Evolutionary conservation across 2,329 filamentous ascomycete genomes (phyloP), one percentile per base, ranked within the genome.

Genomic region (Stachybotrys echinatus): DNA sequence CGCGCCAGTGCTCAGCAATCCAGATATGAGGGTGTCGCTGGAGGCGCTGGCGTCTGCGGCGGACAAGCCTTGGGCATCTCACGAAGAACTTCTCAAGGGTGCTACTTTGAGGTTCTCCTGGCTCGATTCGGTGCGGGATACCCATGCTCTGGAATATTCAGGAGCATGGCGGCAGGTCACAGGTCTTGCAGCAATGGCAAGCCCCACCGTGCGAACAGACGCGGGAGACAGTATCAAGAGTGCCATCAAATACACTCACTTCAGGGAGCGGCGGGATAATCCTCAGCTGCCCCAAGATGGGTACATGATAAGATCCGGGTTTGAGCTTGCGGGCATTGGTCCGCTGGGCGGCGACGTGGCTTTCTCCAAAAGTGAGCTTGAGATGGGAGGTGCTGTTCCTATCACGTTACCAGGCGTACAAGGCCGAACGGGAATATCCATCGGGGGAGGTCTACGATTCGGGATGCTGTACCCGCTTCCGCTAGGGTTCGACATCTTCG

Each of bases 201-300:
- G 89, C 20, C 86, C 89, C 2, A 89, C 87, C 0, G 82, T 97
- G 21, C 84, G 92, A 47, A 80, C 78, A 38, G 91, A 97, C 62
- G 91, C 92, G 1, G 94, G 92, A 6, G 91, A 99, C 70, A 88
- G 84, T 42, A 84, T 95, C 67, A 97, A 96, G 73, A 95, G 86
- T 65, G 88, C 88, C 57, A 69, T 97, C 57, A 85, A 85, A 46
- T 89, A 96, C 67, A 86, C 83, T 3, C 95, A 89, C 75, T 80
- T 83, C 45, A 81, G 84, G 53, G 94, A 99, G 65, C 77, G 82
- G 56, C 83, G 94, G 57, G 89, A 97, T 64, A 87, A 90, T 64
- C 85, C 91, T 2, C 84, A 95, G 64, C 79, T 99, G 7, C 92
- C 94, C 0, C 87, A 87, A 51, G 77, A 79, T 50, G 94, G 94